Base-by-base conservation (phyloP, 2,329 filamentous ascomycete genomes). In the Nemania abortiva region DNA sequence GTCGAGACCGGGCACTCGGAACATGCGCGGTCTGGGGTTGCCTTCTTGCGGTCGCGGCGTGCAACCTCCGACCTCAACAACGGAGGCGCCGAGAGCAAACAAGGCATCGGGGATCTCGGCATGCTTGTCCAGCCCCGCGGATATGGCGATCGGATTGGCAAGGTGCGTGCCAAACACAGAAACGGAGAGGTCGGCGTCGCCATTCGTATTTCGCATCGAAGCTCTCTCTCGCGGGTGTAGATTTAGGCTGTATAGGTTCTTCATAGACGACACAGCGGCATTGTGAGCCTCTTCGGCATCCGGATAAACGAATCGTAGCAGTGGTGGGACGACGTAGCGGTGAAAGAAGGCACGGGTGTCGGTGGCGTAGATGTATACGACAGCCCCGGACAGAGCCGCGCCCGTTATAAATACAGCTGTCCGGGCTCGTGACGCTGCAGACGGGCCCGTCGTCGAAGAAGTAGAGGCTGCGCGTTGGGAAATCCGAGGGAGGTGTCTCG, bases 251-350 rank as follows among this genome's bases (percentile, higher is more conserved):
- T 96, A 92, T 20, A 97, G 86, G 1, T 84, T 82, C 81, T 92
- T 92, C 76, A 99, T 83, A 6, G 89, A 85, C 45, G 86, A 82
- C 2, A 93, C 94, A 59, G 93, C 92, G 24, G 87, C 85, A 77
- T 97, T 91, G 79, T 99, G 96, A n/a, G 95, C 96, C 47, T 97
- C 94, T 81, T 99, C 96, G 66, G 92, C 92, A 75, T 96, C 92
- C 4, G 91, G 86, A 79, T 89, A 91, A 66, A 92, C 66, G 61
- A 85, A 81, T 58, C 93, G 90, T 4, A 96, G 78, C 20, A 90
- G 77, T 0, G 87, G 92, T 1, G 92, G 90, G 15, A 91, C 84
- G 34, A 91, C 80, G 80, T 88, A 93, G 75, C 86, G 87, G 80
- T 95, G 91, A 67, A 90, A 77, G 66, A 89, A 91, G 50, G 91